Percentiles rank a stretch among this genome's conserved stretches.
Evolutionary conservation across 2,329 filamentous ascomycete species (phyloP).

Genomic region (Catunica adiposa): DNA sequence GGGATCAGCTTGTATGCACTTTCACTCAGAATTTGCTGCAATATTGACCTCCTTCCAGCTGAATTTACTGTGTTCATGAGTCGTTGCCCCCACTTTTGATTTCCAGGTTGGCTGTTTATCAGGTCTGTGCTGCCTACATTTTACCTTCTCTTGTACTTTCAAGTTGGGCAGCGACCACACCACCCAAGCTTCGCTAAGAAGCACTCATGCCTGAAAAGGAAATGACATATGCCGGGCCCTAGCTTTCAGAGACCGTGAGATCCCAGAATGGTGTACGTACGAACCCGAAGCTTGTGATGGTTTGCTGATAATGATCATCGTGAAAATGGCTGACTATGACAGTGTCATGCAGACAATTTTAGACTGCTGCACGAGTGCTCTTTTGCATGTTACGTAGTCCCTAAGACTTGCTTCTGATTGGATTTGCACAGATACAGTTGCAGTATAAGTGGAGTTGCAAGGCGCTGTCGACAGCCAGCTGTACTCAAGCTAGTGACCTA

Average conservation of each 20-base stretch:
- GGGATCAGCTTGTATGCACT: no score
- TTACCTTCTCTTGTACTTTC: neutral
- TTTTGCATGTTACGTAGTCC: neutral
- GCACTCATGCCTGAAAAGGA: neutral
- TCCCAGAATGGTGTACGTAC: no score
- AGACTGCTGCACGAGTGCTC: no score
- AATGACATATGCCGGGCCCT: neutral
- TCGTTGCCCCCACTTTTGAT: no score
- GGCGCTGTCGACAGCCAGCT: neutral
- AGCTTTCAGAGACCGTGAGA: no score
- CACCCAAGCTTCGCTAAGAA: neutral
- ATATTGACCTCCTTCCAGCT: no score
- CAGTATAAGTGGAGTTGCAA: neutral
- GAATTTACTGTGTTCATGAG: no score
- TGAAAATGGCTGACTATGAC: no score
- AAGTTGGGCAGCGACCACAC: neutral
- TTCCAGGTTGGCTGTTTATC: neutral
- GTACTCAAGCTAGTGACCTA: neutral
- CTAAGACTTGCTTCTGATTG: neutral
- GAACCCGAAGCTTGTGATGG: no score
- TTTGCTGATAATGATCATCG: no score
- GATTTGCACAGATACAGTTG: neutral
- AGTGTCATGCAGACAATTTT: no score
- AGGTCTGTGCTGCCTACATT: neutral
- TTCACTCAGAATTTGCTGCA: no score